A percentile compares a stretch with the other conserved stretches of the same genome.
These are phyloP conservation scores for Pythium sp. DNA, from an alignment of 352 stramenopile species.

Conservation along the genomic window DNA sequence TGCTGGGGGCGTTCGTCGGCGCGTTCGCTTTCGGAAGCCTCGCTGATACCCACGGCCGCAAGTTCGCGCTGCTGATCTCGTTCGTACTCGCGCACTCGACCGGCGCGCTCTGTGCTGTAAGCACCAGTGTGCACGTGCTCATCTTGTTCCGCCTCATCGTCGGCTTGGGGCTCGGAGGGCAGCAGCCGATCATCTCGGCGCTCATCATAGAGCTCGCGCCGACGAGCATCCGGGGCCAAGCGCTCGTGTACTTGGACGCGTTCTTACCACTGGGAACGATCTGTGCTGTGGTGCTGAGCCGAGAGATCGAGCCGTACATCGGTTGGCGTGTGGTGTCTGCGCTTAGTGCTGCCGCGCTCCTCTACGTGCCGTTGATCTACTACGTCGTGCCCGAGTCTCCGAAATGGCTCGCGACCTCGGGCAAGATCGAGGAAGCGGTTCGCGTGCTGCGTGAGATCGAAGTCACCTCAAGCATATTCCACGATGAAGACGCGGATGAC, in stretches of 20 bases:
- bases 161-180: conserved; percentile 46
- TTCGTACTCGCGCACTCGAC: conserved; percentile 32
- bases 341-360: conserved; percentile 5
- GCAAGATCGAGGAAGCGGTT: conserved; percentile 47
- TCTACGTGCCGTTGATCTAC: conserved; percentile 23
- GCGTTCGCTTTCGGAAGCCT: conserved; percentile 40
- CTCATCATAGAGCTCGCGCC: conserved; percentile 58
- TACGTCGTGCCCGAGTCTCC: conserved; percentile 56
- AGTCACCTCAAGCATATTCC: not conserved
- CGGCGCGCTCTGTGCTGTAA: conserved; percentile 32
- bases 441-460: conserved; percentile 49
- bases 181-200: conserved; percentile 40
- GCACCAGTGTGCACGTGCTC: conserved; percentile 25
- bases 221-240: conserved; percentile 39
- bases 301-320: conserved; percentile 20
- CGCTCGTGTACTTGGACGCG: conserved; percentile 41
- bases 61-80: conserved; percentile 35
- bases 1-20: conserved; percentile 38
- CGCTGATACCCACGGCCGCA: conserved; percentile 52
- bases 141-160: conserved; percentile 33
- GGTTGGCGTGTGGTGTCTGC: conserved; percentile 22
- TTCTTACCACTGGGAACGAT: conserved; percentile 33
- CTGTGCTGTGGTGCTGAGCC: conserved; percentile 31
- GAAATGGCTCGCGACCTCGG: conserved; percentile 61
- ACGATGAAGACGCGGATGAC: not conserved